Evolutionary conservation across 75 land plant genomes (phyloP).

Genomic region (Selaginella tamariscina): DNA sequence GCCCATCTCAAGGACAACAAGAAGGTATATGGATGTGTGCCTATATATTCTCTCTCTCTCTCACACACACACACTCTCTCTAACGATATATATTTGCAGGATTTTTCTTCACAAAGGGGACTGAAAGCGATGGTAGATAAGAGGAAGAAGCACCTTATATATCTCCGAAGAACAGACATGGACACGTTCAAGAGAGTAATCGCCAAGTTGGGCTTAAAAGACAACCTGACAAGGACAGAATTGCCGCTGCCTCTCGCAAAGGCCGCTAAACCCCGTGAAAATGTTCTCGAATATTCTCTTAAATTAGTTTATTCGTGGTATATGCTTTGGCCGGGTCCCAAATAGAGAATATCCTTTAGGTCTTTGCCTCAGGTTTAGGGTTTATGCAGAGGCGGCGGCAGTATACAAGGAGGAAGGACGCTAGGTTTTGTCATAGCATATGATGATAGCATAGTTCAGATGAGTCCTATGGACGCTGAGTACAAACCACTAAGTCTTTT

Average conservation of each 20-base stretch:
- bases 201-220: not conserved
- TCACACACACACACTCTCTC: not conserved
- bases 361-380: not conserved
- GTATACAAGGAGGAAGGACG: not conserved
- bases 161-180: not conserved
- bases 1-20: not conserved
- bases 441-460: constrained; percentile 1
- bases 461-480: not conserved
- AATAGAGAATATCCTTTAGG: not conserved
- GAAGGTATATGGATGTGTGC: not conserved
- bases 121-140: not conserved
- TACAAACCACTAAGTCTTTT: not conserved
- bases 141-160: not conserved
- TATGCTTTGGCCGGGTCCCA: too few relatives aligned
- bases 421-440: not conserved
- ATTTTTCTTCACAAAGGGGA: not conserved
- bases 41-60: not conserved
- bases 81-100: not conserved
- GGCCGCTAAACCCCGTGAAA: not conserved
- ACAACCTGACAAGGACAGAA: not conserved
- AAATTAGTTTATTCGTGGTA: too few relatives aligned
- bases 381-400: not conserved
- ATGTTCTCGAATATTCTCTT: too few relatives aligned
- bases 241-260: not conserved
- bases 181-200: not conserved